Conservation (phyloP, 2,329 filamentous ascomycete species). For the Ophiostoma tasmaniense region DNA sequence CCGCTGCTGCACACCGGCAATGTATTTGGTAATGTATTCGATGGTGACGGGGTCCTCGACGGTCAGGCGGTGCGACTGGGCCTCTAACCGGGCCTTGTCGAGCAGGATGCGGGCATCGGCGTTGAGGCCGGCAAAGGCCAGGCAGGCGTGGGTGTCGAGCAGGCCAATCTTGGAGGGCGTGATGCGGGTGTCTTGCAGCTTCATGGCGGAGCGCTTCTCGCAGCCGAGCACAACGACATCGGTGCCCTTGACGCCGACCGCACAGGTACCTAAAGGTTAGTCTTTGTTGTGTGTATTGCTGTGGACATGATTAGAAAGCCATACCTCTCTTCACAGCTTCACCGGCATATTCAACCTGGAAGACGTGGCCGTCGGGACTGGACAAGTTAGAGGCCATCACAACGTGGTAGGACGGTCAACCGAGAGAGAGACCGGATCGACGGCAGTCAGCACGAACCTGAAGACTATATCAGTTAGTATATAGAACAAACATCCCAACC, state of each 20-base stretch:
- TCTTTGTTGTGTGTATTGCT: background rate
- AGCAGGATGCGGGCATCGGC: conserved; percentile 96
- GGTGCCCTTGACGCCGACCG: conserved; percentile 90
- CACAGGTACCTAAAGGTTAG: conserved; percentile 68
- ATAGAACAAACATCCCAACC: no score
- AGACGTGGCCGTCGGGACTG: conserved; percentile 98
- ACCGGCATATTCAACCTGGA: conserved; percentile 98
- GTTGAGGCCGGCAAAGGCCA: conserved; percentile 94
- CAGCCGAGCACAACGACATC: conserved; percentile 95
- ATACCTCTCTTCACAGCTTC: conserved; percentile 97
- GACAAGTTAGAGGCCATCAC: conserved; percentile 8
- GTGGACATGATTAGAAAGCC: background rate
- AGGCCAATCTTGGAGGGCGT: conserved; percentile 98
- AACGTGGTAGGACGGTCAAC: conserved; percentile 6
- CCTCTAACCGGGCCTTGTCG: conserved; percentile 95
- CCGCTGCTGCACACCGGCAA: conserved; percentile 94
- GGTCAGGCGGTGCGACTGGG: conserved; percentile 92
- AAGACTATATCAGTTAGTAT: conserved; percentile 52
- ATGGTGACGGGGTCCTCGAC: conserved; percentile 96
- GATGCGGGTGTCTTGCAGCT: conserved; percentile 97
- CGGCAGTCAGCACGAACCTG: conserved; percentile 46
- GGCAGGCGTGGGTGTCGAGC: conserved; percentile 83
- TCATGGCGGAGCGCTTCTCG: conserved; percentile 98
- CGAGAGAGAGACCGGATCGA: background rate
- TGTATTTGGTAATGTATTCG: conserved; percentile 99